Base-by-base conservation (phyloP, 2,329 filamentous ascomycete genomes). In the Harringtonia lauricola region DNA sequence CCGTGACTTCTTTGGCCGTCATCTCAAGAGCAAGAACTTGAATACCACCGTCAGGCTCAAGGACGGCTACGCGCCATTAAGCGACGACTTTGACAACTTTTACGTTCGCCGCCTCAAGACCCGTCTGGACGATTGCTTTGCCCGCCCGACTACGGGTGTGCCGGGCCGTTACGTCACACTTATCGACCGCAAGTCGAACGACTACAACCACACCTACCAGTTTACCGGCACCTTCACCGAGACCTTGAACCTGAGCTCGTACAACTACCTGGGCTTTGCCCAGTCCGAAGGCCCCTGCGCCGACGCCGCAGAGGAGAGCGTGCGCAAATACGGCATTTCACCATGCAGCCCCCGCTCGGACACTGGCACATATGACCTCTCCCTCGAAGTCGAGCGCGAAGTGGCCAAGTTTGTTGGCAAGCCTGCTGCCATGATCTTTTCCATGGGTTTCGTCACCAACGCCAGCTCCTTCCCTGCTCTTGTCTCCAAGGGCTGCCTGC, bases 71-170 rank as follows among this genome's bases (percentile, higher is more conserved):
- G 92, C 90, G 12, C 88, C 92, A 2, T 73, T 98, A 51, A 96
- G 95, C 64, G 94, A 88, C 56, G 92, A 98, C 64, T 98, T 98
- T 59, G 92, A 98, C 70, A 96, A 90, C 64, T 98, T 98, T 64
- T 98, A 98, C 65, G 86, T 90, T 45, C 79, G 92, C 45, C 76
- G 92, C 48, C 65, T 98, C 59, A 96, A 98, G 72, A 76, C 88
- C 69, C 81, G 92, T 51, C 87, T 98, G 59, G 94, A 96, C 55
- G 92, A 98, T 64, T 95, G 88, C 68, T 98, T 98, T 61, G 84
- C 90, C 53, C 79, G 92, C 40, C 87, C 90, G 13, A 88, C 85
- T 24, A 94, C 88, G 4, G 92, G 92, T 42, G 92, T 98, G 22
- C 92, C 92, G 9, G 92, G 92, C 45, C 81, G 92, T 50, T 95